Evolutionary conservation across 2,329 filamentous ascomycete genomes (phyloP), one percentile per base, ranked within the genome.

Genomic region (Fusarium hainanense): DNA sequence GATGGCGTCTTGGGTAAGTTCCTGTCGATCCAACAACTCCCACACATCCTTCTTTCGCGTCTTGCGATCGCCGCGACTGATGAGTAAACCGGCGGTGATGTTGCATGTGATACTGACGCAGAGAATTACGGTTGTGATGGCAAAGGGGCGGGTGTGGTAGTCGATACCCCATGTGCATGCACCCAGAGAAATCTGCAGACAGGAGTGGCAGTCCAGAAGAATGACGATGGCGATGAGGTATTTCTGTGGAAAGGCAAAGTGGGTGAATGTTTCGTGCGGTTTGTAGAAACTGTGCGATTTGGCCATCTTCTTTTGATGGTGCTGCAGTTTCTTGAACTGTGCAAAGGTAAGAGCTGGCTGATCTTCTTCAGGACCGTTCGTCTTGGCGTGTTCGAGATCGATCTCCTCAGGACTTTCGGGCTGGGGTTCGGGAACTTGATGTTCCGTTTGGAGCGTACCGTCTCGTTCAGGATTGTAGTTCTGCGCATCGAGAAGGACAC

Each of bases 251-350:
- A 97, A 97, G 1, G 93, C 91, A 76, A 89, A 85, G 77, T 97
- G 93, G 0, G 93, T 97, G 34, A 88, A 84, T 0, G 93, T 97
- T 79, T 97, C 93, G 78, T 97, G 91, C 0, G 93, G 93, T 74
- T 94, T 94, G 84, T 97, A 97, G 79, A 95, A 97, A 8, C 92
- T 94, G 77, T 97, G 93, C 0, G 91, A 93, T 72, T 91, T 93
- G 75, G 91, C 86, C 75, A 96, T 92, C 75, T 94, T 95, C 71
- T 84, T 86, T 75, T 94, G 91, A 75, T 97, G 93, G 76, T 96
- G 90, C 52, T 90, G 85, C 12, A 97, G 85, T 50, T 86, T 88
- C 63, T 85, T 85, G 75, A 94, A 91, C 77, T 96, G 91, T 63
- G 86, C 80, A 7, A 82, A 82, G 1, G 84, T 89, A 4, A 96